Evolutionary conservation across 176 grass and related monocot genomes (phyloP).

Genomic region (Hyparrhenia diplandra): DNA sequence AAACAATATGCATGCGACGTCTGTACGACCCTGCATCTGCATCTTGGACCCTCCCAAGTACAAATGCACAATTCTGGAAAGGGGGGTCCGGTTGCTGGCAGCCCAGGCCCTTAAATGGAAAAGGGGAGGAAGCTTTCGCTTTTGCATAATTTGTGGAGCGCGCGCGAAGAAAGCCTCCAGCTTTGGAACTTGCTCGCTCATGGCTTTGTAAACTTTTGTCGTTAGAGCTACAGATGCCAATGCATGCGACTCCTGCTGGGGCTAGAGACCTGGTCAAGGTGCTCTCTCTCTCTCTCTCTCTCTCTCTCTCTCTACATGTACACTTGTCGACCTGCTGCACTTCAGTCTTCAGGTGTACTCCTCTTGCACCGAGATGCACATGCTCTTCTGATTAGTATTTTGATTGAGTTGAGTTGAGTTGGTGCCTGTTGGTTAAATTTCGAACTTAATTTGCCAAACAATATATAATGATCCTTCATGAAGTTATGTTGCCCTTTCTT

Average conservation of each 20-base stretch:
- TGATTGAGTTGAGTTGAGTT: neutral
- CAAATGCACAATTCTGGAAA: slow-evolving; percentile 58
- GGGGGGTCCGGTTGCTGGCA: slow-evolving; percentile 2
- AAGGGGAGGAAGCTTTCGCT: slow-evolving; percentile 33
- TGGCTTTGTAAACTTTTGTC: slow-evolving; percentile 21
- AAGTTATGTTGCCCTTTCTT: neutral
- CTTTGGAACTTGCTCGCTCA: slow-evolving; percentile 40
- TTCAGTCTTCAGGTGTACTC: neutral
- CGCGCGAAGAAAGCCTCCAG: neutral
- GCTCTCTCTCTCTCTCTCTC: neutral
- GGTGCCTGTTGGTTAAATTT: neutral
- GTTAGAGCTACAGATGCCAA: slow-evolving; percentile 23
- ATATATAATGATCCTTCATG: neutral
- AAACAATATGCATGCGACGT: slow-evolving; percentile 1
- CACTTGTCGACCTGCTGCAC: no score
- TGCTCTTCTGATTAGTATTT: no score
- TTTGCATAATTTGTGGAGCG: slow-evolving; percentile 47
- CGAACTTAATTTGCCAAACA: neutral
- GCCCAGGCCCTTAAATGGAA: slow-evolving; percentile 21
- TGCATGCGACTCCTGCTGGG: neutral
- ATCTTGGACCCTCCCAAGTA: slow-evolving; percentile 45
- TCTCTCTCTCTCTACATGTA: neutral
- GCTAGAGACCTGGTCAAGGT: slow-evolving; percentile 7
- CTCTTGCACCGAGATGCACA: neutral
- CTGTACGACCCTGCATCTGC: neutral